Conservation (phyloP, 2,329 filamentous ascomycete genomes). For the Metarhizium album region DNA sequence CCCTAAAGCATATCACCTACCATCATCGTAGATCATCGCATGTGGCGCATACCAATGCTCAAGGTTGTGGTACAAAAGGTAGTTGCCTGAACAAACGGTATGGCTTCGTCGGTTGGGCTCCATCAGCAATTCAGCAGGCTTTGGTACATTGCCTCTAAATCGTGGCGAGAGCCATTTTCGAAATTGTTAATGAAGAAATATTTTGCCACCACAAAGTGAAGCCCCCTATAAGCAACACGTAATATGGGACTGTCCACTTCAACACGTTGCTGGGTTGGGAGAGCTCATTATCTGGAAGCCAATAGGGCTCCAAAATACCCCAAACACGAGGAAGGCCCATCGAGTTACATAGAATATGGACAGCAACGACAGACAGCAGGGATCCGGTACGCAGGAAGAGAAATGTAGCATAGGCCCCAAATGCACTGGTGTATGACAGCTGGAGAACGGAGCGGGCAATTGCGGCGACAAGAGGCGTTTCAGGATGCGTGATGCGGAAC, state of each 20-base stretch:
- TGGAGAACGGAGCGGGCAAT: slow-evolving; percentile 69
- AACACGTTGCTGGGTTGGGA: slow-evolving; percentile 14
- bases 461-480: slow-evolving; percentile 50
- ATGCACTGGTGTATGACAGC: slow-evolving; percentile 81
- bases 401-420: slow-evolving; percentile 89
- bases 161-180: slow-evolving; percentile 18
- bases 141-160: slow-evolving; percentile 11
- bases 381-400: slow-evolving; percentile 78
- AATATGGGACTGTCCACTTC: slow-evolving; percentile 69
- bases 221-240: slow-evolving; percentile 62
- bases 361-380: slow-evolving; percentile 60
- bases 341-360: slow-evolving; percentile 86
- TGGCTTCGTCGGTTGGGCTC: too few species aligned
- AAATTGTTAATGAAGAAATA: slow-evolving; percentile 61
- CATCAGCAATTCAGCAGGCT: not conserved
- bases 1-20: not conserved
- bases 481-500: slow-evolving; percentile 71
- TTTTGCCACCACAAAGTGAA: slow-evolving; percentile 59
- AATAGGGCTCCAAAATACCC: slow-evolving; percentile 57
- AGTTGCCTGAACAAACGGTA: too few species aligned
- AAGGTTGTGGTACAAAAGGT: too few species aligned
- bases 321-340: slow-evolving; percentile 82
- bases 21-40: not conserved
- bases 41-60: not conserved
- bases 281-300: slow-evolving; percentile 18